Evolutionary conservation across 2,329 filamentous ascomycete species (phyloP), one percentile per base, ranked within the genome.

Genomic region (Sporothrix schenckii): DNA sequence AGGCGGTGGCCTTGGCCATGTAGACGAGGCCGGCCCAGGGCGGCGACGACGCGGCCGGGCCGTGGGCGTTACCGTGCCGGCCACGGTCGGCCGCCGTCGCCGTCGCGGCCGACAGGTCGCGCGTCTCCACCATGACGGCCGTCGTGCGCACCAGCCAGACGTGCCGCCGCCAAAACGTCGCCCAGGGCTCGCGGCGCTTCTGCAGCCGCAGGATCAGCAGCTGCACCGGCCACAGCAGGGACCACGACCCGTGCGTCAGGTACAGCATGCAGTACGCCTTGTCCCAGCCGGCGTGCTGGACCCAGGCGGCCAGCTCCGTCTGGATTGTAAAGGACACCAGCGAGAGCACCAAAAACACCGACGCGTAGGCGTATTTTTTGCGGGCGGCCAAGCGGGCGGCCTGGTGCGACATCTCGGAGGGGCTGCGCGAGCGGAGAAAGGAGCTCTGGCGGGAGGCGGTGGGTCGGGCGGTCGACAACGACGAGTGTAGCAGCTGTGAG

Each of bases 201-300:
- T 93, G 91, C 16, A 95, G 73, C 70, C 94, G 90, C 72, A 98
- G 84, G 66, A 97, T 86, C 30, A 92, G 80, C 49, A 99, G 87
- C 80, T 97, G 93, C 13, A 87, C 82, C 0, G 94, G 94, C 92
- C 93, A 99, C 30, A 99, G 85, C 65, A 98, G 81, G 11, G 90
- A 80, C 95, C 95, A 99, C 1, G 93, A 97, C 69, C 94, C 92
- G 81, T 99, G 95, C 13, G 95, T 99, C 74, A 99, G 85, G 81
- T 97, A 97, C 85, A 99, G 88, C 95, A 99, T 99, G 84, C 93
- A 97, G 83, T 97, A 99, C n/a, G 95, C 92, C 83, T 99, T 99
- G 82, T 96, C 88, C 95, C 95, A 99, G 73, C 91, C 89, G 73
- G 95, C 89, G 79, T 94, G 90, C 82, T 98, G 94, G 72, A 99